A percentile compares a stretch with the other conserved stretches of the same genome.
phyloP scores from a whole-genome alignment of 805 yeast genomes.

The Ogataea sp. region DNA sequence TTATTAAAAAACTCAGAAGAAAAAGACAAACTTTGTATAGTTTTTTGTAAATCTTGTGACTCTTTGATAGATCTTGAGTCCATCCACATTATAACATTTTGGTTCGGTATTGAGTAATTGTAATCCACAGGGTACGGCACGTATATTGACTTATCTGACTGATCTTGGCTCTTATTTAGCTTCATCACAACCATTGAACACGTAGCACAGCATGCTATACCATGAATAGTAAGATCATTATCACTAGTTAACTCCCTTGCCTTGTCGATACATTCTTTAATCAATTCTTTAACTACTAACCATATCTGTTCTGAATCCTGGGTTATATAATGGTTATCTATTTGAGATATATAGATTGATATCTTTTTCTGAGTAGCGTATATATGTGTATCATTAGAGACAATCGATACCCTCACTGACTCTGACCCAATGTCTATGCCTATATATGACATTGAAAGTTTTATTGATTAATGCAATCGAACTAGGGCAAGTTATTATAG shows the following conservation, averaged over 20 bases:
- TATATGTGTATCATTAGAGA: slow-evolving; percentile 9
- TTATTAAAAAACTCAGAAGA: slow-evolving; percentile 10
- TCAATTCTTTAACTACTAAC: slow-evolving; percentile 30
- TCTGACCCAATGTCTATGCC: slow-evolving; percentile 50
- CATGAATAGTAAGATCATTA: not conserved
- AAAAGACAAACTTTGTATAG: slow-evolving; percentile 6
- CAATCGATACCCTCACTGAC: slow-evolving; percentile 34
- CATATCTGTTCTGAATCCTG: slow-evolving; percentile 35
- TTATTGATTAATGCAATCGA: too few species aligned
- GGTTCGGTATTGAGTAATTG: slow-evolving; percentile 12
- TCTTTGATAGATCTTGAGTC: slow-evolving; percentile 36
- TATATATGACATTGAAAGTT: slow-evolving; percentile 6
- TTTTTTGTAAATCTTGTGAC: slow-evolving; percentile 21
- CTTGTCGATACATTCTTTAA: too few species aligned
- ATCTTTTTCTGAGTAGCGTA: slow-evolving; percentile 10
- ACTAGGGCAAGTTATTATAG: too few species aligned
- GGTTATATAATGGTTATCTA: slow-evolving; percentile 21
- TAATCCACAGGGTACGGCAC: slow-evolving; percentile 6
- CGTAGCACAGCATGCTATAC: too few species aligned
- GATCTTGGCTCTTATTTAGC: too few species aligned
- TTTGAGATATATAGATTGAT: slow-evolving; percentile 13
- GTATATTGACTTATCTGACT: not conserved
- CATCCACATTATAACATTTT: slow-evolving; percentile 54
- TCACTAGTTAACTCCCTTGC: too few species aligned
- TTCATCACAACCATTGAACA: too few species aligned